These are phyloP conservation scores for Lasiosphaeris hirsuta DNA, from an alignment of 495 filamentous ascomycete genomes.

Conservation along the genomic window DNA sequence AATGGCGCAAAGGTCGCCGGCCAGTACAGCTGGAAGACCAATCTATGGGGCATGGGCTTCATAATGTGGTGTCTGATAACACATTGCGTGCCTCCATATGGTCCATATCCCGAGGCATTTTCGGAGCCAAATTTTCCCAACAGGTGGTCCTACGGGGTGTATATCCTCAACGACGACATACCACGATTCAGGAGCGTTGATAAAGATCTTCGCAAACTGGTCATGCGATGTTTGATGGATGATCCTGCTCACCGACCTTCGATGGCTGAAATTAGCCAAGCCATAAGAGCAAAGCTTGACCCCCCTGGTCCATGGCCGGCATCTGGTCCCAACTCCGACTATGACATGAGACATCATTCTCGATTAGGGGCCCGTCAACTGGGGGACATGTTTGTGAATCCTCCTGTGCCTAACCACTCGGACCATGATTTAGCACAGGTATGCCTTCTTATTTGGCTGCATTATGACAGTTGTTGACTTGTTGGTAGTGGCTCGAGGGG, in stretches of 20 bases:
- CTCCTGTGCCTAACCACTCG: too few species aligned
- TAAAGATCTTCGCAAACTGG: not conserved
- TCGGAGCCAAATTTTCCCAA: not conserved
- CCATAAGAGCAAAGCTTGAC: too few species aligned
- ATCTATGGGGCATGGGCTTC: not conserved
- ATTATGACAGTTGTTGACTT: too few species aligned
- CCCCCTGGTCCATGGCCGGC: too few species aligned
- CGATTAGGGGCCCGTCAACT: too few species aligned
- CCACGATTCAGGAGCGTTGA: not conserved
- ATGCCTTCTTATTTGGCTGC: too few species aligned
- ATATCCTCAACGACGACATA: not conserved
- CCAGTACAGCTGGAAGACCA: not conserved
- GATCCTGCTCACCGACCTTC: not conserved
- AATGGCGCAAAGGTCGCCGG: not conserved
- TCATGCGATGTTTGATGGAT: not conserved
- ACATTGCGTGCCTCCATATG: not conserved
- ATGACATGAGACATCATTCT: too few species aligned
- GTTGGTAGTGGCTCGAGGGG: too few species aligned
- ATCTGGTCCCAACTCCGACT: too few species aligned
- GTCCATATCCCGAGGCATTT: not conserved
- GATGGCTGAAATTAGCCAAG: not conserved
- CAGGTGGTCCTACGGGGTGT: not conserved
- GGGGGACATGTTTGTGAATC: too few species aligned
- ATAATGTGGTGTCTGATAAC: not conserved
- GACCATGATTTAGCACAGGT: too few species aligned